phyloP scores from a whole-genome alignment of 345 rosid genomes.

The Heritiera fomes region DNA sequence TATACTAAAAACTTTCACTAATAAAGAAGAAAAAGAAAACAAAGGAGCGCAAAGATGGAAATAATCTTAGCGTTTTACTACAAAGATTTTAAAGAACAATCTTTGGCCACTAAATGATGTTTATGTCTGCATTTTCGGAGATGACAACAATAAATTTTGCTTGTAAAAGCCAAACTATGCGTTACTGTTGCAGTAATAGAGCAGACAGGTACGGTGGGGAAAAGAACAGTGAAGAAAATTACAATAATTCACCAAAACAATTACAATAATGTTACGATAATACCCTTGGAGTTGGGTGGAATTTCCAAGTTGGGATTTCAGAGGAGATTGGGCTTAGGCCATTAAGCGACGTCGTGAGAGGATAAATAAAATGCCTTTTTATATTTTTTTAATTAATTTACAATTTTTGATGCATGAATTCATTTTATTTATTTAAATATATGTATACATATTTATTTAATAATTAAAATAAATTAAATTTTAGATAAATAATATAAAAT shows the following conservation, averaged over 20 bases:
- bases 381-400: not conserved
- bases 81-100: conserved; percentile 9
- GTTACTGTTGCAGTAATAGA: not conserved
- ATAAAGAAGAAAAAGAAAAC: not conserved
- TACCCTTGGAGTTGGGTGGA: not conserved
- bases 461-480: too few species aligned
- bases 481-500: too few species aligned
- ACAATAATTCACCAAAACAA: not conserved
- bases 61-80: not conserved
- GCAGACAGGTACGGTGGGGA: not conserved
- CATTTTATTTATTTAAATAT: too few species aligned
- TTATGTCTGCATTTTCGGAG: not conserved
- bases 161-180: not conserved
- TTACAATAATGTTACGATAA: not conserved
- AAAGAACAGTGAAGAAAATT: not conserved
- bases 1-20: not conserved
- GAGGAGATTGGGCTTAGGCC: not conserved
- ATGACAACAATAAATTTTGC: conserved; percentile 6
- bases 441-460: too few species aligned
- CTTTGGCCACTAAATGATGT: conserved; percentile 9
- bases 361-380: not conserved
- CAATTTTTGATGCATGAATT: too few species aligned
- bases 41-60: not conserved
- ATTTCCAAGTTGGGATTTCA: not conserved
- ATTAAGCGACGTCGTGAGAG: not conserved